phyloP scores from a whole-genome alignment of 768 basidiomycete genomes.

The Boletus patriciae region DNA sequence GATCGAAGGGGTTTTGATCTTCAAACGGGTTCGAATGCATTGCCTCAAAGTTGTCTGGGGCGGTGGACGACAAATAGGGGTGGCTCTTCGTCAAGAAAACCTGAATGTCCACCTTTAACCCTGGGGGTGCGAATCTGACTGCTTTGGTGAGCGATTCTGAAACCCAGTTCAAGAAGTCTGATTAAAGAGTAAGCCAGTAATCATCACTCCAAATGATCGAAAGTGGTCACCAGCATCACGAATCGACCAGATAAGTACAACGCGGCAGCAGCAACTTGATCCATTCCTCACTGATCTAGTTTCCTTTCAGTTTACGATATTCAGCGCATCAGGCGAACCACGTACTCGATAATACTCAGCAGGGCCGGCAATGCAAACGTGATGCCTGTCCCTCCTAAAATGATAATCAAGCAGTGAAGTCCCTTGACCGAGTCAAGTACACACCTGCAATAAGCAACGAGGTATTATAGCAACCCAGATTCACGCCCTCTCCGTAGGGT shows the following conservation, averaged over 20 bases:
- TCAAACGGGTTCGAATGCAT: neutral
- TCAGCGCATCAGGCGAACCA: neutral
- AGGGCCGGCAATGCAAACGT: conserved; percentile 48
- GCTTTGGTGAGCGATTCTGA: conserved; percentile 16
- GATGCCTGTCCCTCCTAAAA: conserved; percentile 49
- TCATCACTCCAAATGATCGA: neutral
- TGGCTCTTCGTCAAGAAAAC: conserved; percentile 12
- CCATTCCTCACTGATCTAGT: conserved; percentile 14
- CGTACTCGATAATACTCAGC: conserved; percentile 43
- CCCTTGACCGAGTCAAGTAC: neutral
- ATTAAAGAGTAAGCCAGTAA: neutral
- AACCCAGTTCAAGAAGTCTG: conserved; percentile 15
- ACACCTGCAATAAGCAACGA: conserved; percentile 50
- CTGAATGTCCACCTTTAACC: conserved; percentile 18
- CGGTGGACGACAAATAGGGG: neutral
- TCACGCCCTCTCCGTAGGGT: conserved; percentile 48
- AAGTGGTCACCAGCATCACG: conserved; percentile 37
- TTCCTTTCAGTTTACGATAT: neutral
- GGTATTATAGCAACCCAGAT: conserved; percentile 40
- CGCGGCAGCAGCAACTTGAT: conserved; percentile 30
- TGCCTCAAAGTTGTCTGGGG: conserved; percentile 5
- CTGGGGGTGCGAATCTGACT: conserved; percentile 12
- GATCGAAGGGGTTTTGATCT: neutral
- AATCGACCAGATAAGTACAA: conserved; percentile 46
- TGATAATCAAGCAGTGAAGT: neutral